These are phyloP conservation scores for Trichomonas vaginalis DNA, from an alignment of 208 protist species.

Conservation along the genomic window DNA sequence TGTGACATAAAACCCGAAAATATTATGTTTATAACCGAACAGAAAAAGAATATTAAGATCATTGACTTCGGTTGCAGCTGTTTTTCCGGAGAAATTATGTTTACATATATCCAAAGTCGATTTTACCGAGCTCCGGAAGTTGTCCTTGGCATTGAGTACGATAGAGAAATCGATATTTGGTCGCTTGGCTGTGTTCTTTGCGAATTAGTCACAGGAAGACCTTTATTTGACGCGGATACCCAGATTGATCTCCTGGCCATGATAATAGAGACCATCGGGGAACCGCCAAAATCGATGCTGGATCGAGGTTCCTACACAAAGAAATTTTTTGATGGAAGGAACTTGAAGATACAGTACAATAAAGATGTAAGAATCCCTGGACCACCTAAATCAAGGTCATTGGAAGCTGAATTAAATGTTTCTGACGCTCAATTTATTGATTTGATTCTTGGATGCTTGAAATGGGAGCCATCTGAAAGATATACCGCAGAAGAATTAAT, in stretches of 20 bases:
- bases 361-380: not conserved
- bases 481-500: not conserved
- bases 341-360: not conserved
- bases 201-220: slow-evolving; percentile 79
- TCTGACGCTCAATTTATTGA: not conserved
- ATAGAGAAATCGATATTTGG: slow-evolving; percentile 63
- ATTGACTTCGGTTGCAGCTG: slow-evolving; percentile 94
- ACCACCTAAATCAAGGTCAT: not conserved
- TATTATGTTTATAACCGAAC: not conserved
- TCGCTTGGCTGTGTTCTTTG: slow-evolving; percentile 88
- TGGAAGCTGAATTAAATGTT: not conserved
- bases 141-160: slow-evolving; percentile 22
- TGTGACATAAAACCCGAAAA: slow-evolving; percentile 7
- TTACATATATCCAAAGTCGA: slow-evolving; percentile 75
- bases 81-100: slow-evolving; percentile 57
- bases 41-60: slow-evolving; percentile 53
- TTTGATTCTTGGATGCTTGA: slow-evolving; percentile 18
- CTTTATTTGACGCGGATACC: slow-evolving; percentile 31
- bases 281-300: not conserved
- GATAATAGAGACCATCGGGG: not conserved
- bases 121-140: slow-evolving; percentile 76
- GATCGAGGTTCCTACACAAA: not conserved
- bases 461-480: slow-evolving; percentile 19
- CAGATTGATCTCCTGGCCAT: not conserved
- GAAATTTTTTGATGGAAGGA: not conserved